phyloP scores from a whole-genome alignment of 352 stramenopile species.

The Albugo candida region DNA sequence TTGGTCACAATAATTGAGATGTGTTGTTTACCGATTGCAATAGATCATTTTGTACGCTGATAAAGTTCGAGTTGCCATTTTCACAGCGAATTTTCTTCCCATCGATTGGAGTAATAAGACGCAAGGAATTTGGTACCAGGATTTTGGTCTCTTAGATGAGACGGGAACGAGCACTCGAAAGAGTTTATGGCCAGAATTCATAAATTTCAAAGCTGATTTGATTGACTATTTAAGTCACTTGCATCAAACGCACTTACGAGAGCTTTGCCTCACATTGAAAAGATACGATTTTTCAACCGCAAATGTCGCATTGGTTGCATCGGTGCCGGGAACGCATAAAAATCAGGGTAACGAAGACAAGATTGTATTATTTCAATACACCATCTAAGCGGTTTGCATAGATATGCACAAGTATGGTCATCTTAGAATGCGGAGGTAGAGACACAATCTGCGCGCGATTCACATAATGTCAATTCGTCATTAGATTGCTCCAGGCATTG shows the following conservation, averaged over 20 bases:
- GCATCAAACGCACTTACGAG: too few relatives aligned
- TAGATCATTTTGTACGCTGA: slow-evolving; percentile 32
- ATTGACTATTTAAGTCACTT: slow-evolving; percentile 15
- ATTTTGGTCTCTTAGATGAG: slow-evolving; percentile 30
- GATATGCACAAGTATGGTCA: slow-evolving; percentile 73
- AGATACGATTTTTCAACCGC: slow-evolving; percentile 47
- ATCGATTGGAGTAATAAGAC: slow-evolving; percentile 73
- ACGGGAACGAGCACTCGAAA: slow-evolving; percentile 1
- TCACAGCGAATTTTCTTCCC: slow-evolving; percentile 69
- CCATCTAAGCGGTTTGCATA: slow-evolving; percentile 5
- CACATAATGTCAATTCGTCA: not conserved
- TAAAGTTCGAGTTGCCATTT: slow-evolving; percentile 59
- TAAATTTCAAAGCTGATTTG: slow-evolving; percentile 35
- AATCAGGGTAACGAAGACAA: slow-evolving; percentile 20
- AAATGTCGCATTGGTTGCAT: slow-evolving; percentile 34
- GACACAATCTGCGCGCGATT: not conserved
- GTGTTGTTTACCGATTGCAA: not conserved
- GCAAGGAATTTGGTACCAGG: slow-evolving; percentile 65
- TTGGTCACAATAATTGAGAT: not conserved
- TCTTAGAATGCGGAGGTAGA: slow-evolving; percentile 37
- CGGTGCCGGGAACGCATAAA: slow-evolving; percentile 45
- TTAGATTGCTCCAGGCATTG: slow-evolving; percentile 30
- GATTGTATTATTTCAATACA: not conserved
- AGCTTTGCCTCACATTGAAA: slow-evolving; percentile 21
- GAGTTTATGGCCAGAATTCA: not conserved